Base-by-base conservation (phyloP, 1,284 basidiomycete species). In the Ganoderma meredithae region DNA sequence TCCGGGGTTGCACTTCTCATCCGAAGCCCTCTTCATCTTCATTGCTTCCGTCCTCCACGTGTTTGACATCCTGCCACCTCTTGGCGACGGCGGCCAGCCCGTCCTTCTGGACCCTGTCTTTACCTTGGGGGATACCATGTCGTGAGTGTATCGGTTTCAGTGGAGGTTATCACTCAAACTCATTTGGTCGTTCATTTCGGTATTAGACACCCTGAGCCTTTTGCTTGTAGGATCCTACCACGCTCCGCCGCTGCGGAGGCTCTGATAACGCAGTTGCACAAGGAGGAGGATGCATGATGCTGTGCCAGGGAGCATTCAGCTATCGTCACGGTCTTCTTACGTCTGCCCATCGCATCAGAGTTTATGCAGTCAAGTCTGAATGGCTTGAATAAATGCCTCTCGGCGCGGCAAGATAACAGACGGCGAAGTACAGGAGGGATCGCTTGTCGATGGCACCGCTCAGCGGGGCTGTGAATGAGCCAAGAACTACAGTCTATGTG, bases 21-120 rank as follows among this genome's bases (percentile, higher is more conserved):
- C 22, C 31, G 58, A 60, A 13, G 58, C 36, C 17, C 8, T 60
- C 13, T 60, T 60, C 39, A 60, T 60, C 31, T 39, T 40, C 39
- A 41, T 60, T 15, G 39, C 44, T n/a, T 55, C 52, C 22, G 43
- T 27, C 6, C 19, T 52, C 31, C 58, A 60, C 17, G 36, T 40
- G 22, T 60, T 39, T 40, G 40, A 40, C 22, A 60, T 58, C 47
- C 13, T 25, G 3, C 22, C 47, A 13, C 22, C 47, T 12, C 47
- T 25, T 5, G 47, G 22, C 47, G 22, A 25, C 12, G 47, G 25
- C 22, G 47, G 47, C 4, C 47, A 25, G 22, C 47, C 47, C 9
- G 22, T 49, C 22, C 47, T 49, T 10, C 47, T 10, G 22, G 8
- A 25, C 22, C 47, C 47, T 7, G 47, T 49, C 10, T 49, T 49